Conservation (phyloP, 1,139 yeast species). For the Lodderomyces orthopsilosis region DNA sequence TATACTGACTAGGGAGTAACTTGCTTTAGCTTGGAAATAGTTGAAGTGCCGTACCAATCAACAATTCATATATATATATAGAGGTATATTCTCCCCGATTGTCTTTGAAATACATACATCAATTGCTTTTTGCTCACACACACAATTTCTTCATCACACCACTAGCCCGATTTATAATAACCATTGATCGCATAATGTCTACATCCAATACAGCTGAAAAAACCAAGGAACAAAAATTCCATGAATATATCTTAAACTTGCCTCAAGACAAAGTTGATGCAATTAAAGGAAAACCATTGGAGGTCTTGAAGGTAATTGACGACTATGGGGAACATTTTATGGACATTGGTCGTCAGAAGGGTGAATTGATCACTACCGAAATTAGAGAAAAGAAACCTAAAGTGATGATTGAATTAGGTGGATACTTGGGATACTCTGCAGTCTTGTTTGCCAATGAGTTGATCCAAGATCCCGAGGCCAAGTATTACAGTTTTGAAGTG, state of each 20-base stretch:
- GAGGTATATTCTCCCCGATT: too few species aligned
- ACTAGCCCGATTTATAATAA: background rate
- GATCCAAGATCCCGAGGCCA: conserved; percentile 21
- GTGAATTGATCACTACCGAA: conserved; percentile 25
- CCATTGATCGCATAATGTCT: background rate
- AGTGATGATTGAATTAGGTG: conserved; percentile 41
- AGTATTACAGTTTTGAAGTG: conserved; percentile 39
- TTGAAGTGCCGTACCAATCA: too few species aligned
- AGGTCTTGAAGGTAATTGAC: conserved; percentile 32
- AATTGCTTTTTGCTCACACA: too few species aligned
- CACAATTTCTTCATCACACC: too few species aligned
- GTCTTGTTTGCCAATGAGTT: conserved; percentile 32
- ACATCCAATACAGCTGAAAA: conserved; percentile 1
- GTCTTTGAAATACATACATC: too few species aligned
- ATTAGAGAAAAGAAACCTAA: conserved; percentile 28
- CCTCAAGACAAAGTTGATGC: conserved; percentile 20
- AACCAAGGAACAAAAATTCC: conserved; percentile 21
- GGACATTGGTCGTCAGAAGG: conserved; percentile 37
- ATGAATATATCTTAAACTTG: conserved; percentile 21
- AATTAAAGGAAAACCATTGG: conserved; percentile 27
- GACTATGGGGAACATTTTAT: conserved; percentile 23
- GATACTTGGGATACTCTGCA: conserved; percentile 46
- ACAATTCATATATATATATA: too few species aligned
- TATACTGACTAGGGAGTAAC: too few species aligned
- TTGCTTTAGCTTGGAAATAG: too few species aligned